Evolutionary conservation across 805 yeast genomes (phyloP).

Genomic region (Lachancea sp.): DNA sequence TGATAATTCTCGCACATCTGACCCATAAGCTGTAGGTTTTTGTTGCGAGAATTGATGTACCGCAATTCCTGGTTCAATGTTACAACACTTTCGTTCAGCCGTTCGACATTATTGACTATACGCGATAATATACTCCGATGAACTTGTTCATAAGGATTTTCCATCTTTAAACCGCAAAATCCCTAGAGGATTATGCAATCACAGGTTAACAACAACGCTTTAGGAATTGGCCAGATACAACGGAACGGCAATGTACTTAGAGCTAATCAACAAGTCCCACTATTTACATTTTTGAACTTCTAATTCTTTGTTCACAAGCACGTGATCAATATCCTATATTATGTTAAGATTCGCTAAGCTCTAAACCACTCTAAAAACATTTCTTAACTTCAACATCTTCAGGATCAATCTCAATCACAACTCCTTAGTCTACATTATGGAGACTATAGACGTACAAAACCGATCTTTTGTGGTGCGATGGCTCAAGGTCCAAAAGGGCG

Average conservation of each 20-base stretch:
- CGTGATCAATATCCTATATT: no score
- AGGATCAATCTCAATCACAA: background rate
- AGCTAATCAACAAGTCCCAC: no score
- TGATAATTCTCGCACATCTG: conserved; percentile 77
- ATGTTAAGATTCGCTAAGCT: background rate
- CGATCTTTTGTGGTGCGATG: conserved; percentile 87
- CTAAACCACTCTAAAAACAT: background rate
- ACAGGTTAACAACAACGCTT: background rate
- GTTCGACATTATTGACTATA: conserved; percentile 70
- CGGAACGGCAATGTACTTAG: no score
- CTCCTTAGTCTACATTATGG: conserved; percentile 44
- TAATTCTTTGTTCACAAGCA: no score
- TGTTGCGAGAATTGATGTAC: conserved; percentile 57
- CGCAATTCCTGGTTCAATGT: conserved; percentile 55
- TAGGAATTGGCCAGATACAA: no score
- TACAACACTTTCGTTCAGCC: conserved; percentile 63
- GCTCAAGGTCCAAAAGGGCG: conserved; percentile 69
- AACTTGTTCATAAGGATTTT: conserved; percentile 79
- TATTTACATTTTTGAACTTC: no score
- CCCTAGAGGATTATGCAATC: background rate
- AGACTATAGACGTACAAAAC: conserved; percentile 83
- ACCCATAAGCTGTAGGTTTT: conserved; percentile 62
- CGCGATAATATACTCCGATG: conserved; percentile 71
- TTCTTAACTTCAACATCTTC: background rate
- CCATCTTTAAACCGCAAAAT: conserved; percentile 40